Evolutionary conservation across 306 rosid species (phyloP).

Genomic region (Luffa acutangula): DNA sequence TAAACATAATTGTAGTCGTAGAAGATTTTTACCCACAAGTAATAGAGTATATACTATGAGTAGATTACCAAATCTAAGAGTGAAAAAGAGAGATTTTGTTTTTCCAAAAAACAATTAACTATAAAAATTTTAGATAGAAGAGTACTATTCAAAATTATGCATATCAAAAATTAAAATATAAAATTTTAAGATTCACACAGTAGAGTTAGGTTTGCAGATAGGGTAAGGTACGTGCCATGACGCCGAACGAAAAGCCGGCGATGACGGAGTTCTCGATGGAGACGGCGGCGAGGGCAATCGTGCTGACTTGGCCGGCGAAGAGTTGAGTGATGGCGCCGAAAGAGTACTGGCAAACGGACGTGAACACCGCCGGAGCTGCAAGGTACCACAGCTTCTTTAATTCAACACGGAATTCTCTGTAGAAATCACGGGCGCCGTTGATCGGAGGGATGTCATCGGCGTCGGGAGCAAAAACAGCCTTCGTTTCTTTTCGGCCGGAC

Average conservation of each 20-base stretch:
- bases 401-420: conserved; percentile 36
- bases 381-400: conserved; percentile 76
- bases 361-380: conserved; percentile 89
- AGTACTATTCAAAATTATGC: too few relatives aligned
- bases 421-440: conserved; percentile 23
- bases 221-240: conserved; percentile 30
- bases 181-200: too few relatives aligned
- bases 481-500: conserved; percentile 17
- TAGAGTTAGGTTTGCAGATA: too few relatives aligned
- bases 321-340: conserved; percentile 81
- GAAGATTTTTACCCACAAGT: too few relatives aligned
- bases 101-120: too few relatives aligned
- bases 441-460: conserved; percentile 56
- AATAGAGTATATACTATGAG: too few relatives aligned
- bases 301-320: conserved; percentile 67
- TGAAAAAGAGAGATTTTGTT: too few relatives aligned
- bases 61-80: too few relatives aligned
- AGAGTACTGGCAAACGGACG: conserved; percentile 68
- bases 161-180: too few relatives aligned
- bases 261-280: conserved; percentile 81
- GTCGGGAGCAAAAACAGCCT: conserved; percentile 32
- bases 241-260: conserved; percentile 83
- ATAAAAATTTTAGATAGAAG: too few relatives aligned
- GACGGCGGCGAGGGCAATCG: conserved; percentile 73
- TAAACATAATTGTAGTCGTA: too few relatives aligned